phyloP scores from a whole-genome alignment of 2,329 filamentous ascomycete species.

The Cladobotryum mycophilum region DNA sequence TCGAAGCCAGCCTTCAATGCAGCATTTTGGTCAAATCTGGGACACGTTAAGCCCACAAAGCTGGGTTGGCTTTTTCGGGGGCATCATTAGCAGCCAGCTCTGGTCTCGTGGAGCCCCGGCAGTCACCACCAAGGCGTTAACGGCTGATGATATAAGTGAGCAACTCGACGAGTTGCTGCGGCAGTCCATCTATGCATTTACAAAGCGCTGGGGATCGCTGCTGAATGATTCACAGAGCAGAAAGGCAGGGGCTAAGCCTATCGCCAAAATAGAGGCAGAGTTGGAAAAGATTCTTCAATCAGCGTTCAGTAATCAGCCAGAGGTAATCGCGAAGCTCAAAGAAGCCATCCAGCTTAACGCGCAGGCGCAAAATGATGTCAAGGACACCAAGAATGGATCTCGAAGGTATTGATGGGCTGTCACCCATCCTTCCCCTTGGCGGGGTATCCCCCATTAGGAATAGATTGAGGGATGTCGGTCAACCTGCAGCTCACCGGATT shows the following conservation, averaged over 20 bases:
- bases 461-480: too few species aligned
- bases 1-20: slow-evolving; percentile 45
- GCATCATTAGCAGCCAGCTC: slow-evolving; percentile 49
- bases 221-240: slow-evolving; percentile 43
- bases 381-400: too few species aligned
- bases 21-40: slow-evolving; percentile 61
- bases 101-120: slow-evolving; percentile 36
- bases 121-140: slow-evolving; percentile 34
- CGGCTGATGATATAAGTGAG: slow-evolving; percentile 55
- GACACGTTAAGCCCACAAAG: slow-evolving; percentile 54
- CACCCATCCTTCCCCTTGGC: too few species aligned
- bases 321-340: slow-evolving; percentile 53
- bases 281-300: slow-evolving; percentile 50
- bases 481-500: too few species aligned
- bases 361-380: too few species aligned
- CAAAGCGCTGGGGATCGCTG: slow-evolving; percentile 51
- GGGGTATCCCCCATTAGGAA: too few species aligned
- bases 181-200: slow-evolving; percentile 57
- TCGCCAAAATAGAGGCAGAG: slow-evolving; percentile 49
- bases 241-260: slow-evolving; percentile 43
- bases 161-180: slow-evolving; percentile 57
- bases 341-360: slow-evolving; percentile 55
- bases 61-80: slow-evolving; percentile 53
- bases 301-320: slow-evolving; percentile 54
- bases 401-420: too few species aligned